phyloP scores from a whole-genome alignment of 441 rosid species.

The Croton setiger region DNA sequence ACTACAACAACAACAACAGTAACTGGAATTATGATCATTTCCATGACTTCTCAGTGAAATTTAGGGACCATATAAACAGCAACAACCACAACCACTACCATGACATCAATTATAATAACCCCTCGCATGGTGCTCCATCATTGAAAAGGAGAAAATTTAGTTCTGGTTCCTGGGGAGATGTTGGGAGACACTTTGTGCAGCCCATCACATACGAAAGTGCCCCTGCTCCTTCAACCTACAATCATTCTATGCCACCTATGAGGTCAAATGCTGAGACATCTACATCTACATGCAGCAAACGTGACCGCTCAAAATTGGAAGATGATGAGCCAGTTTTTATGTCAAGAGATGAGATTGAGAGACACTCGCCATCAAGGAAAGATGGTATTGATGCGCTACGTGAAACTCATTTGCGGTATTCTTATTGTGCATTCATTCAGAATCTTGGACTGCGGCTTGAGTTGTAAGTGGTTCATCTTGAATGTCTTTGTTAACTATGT shows the following conservation, averaged over 20 bases:
- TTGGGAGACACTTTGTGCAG: conserved; percentile 27
- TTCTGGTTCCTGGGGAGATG: conserved; percentile 45
- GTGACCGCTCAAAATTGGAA: conserved; percentile 53
- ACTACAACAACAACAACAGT: conserved; percentile 16
- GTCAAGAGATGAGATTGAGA: conserved; percentile 76
- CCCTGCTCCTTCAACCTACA: conserved; percentile 27
- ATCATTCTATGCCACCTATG: conserved; percentile 24
- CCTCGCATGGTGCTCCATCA: conserved; percentile 39
- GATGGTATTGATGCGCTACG: conserved; percentile 72
- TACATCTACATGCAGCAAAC: conserved; percentile 45
- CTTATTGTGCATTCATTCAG: conserved; percentile 69
- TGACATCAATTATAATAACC: conserved; percentile 23
- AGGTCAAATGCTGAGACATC: conserved; percentile 43
- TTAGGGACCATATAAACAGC: conserved; percentile 26
- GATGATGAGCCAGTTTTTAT: conserved; percentile 59
- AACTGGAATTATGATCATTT: conserved; percentile 25
- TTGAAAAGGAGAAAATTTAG: conserved; percentile 58
- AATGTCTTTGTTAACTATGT: neutral
- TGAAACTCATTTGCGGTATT: conserved; percentile 71
- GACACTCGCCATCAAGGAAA: conserved; percentile 71
- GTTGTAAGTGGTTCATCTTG: conserved; percentile 43
- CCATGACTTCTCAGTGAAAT: conserved; percentile 27
- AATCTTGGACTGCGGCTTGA: conserved; percentile 66
- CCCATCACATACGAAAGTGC: conserved; percentile 26
- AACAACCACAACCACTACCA: neutral